A percentile compares a stretch with the other conserved stretches of the same genome.
These are phyloP conservation scores for Rhizopogon sp. DNA, from an alignment of 768 basidiomycete species.

Conservation along the genomic window DNA sequence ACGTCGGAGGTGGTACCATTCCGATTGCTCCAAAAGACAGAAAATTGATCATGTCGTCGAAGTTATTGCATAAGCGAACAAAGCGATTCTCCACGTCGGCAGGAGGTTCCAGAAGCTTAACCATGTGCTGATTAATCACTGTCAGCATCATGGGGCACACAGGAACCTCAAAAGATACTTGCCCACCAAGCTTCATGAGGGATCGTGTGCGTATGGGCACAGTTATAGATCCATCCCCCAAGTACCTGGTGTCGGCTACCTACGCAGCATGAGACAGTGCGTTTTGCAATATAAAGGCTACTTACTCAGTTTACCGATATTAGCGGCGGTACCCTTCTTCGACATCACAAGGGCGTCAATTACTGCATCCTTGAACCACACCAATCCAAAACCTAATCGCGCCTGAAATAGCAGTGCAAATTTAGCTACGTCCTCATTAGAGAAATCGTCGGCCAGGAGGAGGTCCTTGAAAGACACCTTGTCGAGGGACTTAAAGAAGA, in stretches of 20 bases:
- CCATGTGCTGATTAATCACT: slow-evolving; percentile 1
- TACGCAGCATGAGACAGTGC: neutral
- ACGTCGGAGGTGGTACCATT: slow-evolving; percentile 12
- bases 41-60: slow-evolving; percentile 25
- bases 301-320: slow-evolving; percentile 8
- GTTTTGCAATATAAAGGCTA: neutral
- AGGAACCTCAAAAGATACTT: slow-evolving; percentile 4
- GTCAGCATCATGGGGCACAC: neutral
- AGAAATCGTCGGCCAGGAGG: slow-evolving; percentile 27
- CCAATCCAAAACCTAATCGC: slow-evolving; percentile 11
- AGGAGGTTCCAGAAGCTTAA: slow-evolving; percentile 7
- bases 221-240: slow-evolving; percentile 28
- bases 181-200: slow-evolving; percentile 30
- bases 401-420: slow-evolving; percentile 5
- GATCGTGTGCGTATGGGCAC: slow-evolving; percentile 12
- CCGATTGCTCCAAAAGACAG: slow-evolving; percentile 21
- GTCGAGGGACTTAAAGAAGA: slow-evolving; percentile 23
- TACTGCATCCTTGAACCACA: slow-evolving; percentile 24
- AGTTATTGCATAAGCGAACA: slow-evolving; percentile 25
- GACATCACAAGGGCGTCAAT: slow-evolving; percentile 17
- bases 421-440: slow-evolving; percentile 14
- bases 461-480: slow-evolving; percentile 29
- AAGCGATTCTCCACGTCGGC: slow-evolving; percentile 24
- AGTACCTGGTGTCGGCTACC: slow-evolving; percentile 18
- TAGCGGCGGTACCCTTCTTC: slow-evolving; percentile 6